These are phyloP conservation scores for Rhodamnia rubescens DNA, from an alignment of 345 rosid genomes.

Conservation along the genomic window DNA sequence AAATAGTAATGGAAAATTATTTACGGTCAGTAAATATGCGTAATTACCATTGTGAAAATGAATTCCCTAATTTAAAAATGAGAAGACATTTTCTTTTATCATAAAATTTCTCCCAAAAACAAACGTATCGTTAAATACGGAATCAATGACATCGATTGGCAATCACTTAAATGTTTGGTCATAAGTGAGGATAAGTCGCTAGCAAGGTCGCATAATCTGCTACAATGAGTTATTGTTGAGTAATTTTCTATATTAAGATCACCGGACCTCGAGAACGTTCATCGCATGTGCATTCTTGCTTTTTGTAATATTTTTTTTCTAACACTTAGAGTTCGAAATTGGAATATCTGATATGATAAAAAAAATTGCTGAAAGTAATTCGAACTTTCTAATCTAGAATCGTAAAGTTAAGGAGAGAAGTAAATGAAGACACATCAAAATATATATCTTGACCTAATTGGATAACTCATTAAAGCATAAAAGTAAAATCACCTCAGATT, in stretches of 20 bases:
- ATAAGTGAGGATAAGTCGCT: neutral
- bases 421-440: neutral
- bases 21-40: rapidly evolving
- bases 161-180: neutral
- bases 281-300: neutral
- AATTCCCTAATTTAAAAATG: neutral
- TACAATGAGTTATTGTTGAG: neutral
- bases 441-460: neutral
- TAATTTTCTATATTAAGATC: neutral
- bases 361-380: neutral
- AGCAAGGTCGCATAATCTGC: neutral
- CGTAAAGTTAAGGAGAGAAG: neutral
- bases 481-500: neutral
- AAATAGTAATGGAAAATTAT: neutral
- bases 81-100: neutral
- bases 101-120: rapidly evolving
- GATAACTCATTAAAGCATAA: neutral
- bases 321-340: neutral
- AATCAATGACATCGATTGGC: neutral
- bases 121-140: rapidly evolving
- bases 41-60: neutral
- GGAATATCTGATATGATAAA: neutral
- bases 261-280: neutral
- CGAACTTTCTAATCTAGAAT: neutral
- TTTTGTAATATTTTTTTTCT: neutral